Evolutionary conservation across 2,329 filamentous ascomycete species (phyloP).

Genomic region (Paracorniculantispora psalliotae): DNA sequence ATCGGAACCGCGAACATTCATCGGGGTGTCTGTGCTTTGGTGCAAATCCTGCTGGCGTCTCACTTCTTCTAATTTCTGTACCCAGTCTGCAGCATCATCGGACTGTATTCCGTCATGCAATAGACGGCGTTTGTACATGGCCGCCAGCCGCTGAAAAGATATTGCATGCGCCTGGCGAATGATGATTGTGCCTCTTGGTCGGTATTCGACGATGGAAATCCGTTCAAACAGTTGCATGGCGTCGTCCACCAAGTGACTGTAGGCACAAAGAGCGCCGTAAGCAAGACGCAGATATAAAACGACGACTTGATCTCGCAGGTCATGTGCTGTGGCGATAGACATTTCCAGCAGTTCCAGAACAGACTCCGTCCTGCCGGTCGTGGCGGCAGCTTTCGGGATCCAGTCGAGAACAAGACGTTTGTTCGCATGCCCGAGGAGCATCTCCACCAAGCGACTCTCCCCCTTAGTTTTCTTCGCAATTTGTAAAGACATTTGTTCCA

Average conservation of each 20-base stretch:
- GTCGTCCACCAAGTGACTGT: conserved; percentile 29
- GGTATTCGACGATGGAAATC: conserved; percentile 33
- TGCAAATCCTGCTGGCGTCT: conserved; percentile 33
- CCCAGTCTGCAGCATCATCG: conserved; percentile 26
- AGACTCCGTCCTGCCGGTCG: conserved; percentile 26
- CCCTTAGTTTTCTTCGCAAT: conserved; percentile 21
- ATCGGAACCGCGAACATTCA: conserved; percentile 36
- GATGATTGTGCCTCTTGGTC: conserved; percentile 34
- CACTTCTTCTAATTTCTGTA: conserved; percentile 31
- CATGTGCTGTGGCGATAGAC: conserved; percentile 29
- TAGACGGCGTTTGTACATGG: conserved; percentile 32
- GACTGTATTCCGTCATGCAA: conserved; percentile 25
- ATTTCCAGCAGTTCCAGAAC: conserved; percentile 26
- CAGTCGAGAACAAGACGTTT: conserved; percentile 32
- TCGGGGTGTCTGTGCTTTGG: conserved; percentile 35
- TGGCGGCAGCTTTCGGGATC: conserved; percentile 37
- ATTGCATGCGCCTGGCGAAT: conserved; percentile 35
- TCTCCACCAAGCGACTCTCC: conserved; percentile 28
- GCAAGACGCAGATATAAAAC: conserved; percentile 34
- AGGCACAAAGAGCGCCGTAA: conserved; percentile 30
- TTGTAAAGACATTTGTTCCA: conserved; percentile 28
- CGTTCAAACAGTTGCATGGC: conserved; percentile 32
- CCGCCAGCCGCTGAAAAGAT: conserved; percentile 35
- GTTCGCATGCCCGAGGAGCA: conserved; percentile 32
- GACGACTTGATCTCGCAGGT: conserved; percentile 31